Conservation (phyloP, 1,284 basidiomycete genomes). For the Phylloboletellus chloephorus region DNA sequence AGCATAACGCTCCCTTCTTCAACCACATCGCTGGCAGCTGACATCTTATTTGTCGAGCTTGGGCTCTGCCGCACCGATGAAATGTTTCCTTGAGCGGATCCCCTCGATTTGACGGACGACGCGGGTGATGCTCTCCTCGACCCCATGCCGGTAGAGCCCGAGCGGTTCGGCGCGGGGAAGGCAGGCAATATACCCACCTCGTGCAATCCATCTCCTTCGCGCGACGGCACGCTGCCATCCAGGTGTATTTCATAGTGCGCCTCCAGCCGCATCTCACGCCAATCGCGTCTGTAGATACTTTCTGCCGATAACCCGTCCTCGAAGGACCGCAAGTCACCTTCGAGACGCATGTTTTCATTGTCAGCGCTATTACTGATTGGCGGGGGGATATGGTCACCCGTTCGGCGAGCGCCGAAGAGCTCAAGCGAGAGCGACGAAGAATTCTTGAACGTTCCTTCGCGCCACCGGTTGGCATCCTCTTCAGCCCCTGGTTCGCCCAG, state of each 20-base stretch:
- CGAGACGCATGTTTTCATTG: conserved; percentile 26
- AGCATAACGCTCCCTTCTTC: conserved; percentile 36
- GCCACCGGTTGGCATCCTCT: conserved; percentile 17
- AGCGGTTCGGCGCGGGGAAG: conserved; percentile 17
- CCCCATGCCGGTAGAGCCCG: conserved; percentile 16
- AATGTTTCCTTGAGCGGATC: conserved; percentile 38
- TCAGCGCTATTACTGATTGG: conserved; percentile 1
- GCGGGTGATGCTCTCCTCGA: conserved; percentile 41
- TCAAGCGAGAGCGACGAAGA: conserved; percentile 69
- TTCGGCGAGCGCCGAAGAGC: conserved; percentile 56
- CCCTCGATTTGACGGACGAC: conserved; percentile 44
- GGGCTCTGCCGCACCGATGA: conserved; percentile 43
- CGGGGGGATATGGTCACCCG: conserved; percentile 49
- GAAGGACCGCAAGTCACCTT: conserved; percentile 49
- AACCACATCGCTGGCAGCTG: conserved; percentile 37
- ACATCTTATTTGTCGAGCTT: conserved; percentile 31
- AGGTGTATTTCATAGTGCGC: conserved; percentile 18
- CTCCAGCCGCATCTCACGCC: conserved; percentile 57
- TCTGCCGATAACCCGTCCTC: conserved; percentile 61
- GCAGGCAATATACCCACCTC: conserved; percentile 20
- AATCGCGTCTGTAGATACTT: conserved; percentile 65
- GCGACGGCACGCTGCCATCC: conserved; percentile 1
- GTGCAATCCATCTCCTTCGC: conserved; percentile 35
- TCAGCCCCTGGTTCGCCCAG: conserved; percentile 51
- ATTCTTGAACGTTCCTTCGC: conserved; percentile 53